Conservation (phyloP, 2,329 filamentous ascomycete species). For the Diaporthe sp. region DNA sequence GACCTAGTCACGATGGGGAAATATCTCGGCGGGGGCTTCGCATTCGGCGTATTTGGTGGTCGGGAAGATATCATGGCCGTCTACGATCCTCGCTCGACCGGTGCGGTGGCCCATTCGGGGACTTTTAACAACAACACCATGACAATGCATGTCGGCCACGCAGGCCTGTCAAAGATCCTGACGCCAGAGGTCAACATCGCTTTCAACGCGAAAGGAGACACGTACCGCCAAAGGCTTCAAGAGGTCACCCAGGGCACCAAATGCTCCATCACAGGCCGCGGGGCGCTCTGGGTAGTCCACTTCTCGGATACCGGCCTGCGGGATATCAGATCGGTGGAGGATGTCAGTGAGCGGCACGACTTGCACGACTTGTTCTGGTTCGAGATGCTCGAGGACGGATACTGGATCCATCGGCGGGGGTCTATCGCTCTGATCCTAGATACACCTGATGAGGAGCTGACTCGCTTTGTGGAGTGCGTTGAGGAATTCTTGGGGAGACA, state of each 20-base stretch:
- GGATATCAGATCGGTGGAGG: slow-evolving; percentile 18
- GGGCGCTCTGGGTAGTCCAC: slow-evolving; percentile 55
- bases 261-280: slow-evolving; percentile 55
- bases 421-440: slow-evolving; percentile 45
- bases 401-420: slow-evolving; percentile 46
- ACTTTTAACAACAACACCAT: slow-evolving; percentile 79
- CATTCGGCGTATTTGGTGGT: slow-evolving; percentile 72
- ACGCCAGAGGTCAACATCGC: slow-evolving; percentile 50
- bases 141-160: slow-evolving; percentile 69
- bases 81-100: slow-evolving; percentile 30
- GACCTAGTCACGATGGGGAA: slow-evolving; percentile 72
- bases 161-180: slow-evolving; percentile 54
- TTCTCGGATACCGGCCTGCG: slow-evolving; percentile 45
- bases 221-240: slow-evolving; percentile 50
- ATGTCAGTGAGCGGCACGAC: slow-evolving; percentile 42
- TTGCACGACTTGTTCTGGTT: slow-evolving; percentile 47
- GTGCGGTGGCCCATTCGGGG: slow-evolving; percentile 66
- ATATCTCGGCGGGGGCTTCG: slow-evolving; percentile 70
- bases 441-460: slow-evolving; percentile 44
- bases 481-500: slow-evolving; percentile 31
- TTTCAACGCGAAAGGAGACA: slow-evolving; percentile 52
- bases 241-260: slow-evolving; percentile 52
- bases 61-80: slow-evolving; percentile 44
- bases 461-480: slow-evolving; percentile 43
- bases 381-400: slow-evolving; percentile 46